A percentile compares a stretch with the other conserved stretches of the same genome.
Evolutionary conservation across 2,329 filamentous ascomycete genomes (phyloP).

Genomic region (Rhynchosporium graminicola): DNA sequence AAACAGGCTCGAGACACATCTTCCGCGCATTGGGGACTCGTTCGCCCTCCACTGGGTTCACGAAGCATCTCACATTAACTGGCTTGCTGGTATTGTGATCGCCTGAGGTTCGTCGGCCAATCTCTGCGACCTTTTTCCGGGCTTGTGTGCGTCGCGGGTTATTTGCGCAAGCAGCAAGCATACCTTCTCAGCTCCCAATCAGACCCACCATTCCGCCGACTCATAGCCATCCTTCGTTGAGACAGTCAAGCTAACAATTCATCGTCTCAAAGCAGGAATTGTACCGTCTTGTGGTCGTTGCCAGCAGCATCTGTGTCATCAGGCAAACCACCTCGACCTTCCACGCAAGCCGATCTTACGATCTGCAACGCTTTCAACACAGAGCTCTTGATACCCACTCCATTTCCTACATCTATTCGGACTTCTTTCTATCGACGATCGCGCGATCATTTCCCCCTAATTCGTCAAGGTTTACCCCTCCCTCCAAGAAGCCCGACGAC

Average conservation of each 20-base stretch:
- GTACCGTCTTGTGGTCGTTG: conserved; percentile 27
- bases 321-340: conserved; percentile 31
- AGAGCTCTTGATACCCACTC: conserved; percentile 22
- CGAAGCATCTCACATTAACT: conserved; percentile 20
- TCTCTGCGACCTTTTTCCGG: conserved; percentile 16
- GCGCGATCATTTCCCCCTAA: conserved; percentile 5
- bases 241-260: conserved; percentile 28
- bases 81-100: conserved; percentile 22
- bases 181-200: conserved; percentile 19
- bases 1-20: conserved; percentile 23
- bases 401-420: conserved; percentile 17
- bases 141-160: conserved; percentile 21
- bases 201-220: conserved; percentile 10
- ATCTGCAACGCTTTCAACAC: conserved; percentile 25
- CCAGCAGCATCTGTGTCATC: conserved; percentile 36
- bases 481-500: conserved; percentile 6
- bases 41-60: conserved; percentile 21
- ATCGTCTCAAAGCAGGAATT: conserved; percentile 23
- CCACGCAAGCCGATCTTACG: conserved; percentile 30
- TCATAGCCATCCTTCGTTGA: conserved; percentile 18
- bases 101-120: conserved; percentile 26
- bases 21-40: conserved; percentile 26
- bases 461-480: conserved; percentile 15
- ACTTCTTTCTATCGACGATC: conserved; percentile 13
- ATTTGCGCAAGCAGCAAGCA: conserved; percentile 26